Conservation (phyloP, 2,329 filamentous ascomycete species). For the Penicillium sp. region DNA sequence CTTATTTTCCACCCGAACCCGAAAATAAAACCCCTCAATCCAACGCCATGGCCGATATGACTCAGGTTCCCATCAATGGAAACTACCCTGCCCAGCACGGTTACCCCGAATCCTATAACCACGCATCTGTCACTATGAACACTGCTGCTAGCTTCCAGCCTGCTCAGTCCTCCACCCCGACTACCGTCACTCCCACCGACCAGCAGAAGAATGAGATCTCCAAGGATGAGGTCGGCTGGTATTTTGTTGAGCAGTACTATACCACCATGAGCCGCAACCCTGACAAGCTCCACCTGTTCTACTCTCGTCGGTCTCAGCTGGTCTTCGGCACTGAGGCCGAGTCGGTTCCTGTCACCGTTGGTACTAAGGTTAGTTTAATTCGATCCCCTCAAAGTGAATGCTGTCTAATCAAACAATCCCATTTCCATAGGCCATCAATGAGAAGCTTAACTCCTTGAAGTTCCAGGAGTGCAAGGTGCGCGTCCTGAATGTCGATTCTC, state of each 20-base stretch:
- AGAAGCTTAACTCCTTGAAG: slow-evolving; percentile 87
- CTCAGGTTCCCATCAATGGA: slow-evolving; percentile 43
- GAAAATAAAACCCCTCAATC: slow-evolving; percentile 12
- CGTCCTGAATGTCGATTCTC: slow-evolving; percentile 95
- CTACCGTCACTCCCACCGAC: slow-evolving; percentile 38
- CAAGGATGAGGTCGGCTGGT: slow-evolving; percentile 98
- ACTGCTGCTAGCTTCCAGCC: slow-evolving; percentile 40
- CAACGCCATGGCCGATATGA: slow-evolving; percentile 41
- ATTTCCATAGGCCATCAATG: slow-evolving; percentile 72
- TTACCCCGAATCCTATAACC: slow-evolving; percentile 40
- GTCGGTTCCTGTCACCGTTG: slow-evolving; percentile 79
- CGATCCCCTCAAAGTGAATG: neutral
- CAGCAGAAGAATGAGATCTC: slow-evolving; percentile 48
- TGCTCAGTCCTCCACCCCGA: slow-evolving; percentile 40
- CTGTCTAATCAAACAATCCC: slow-evolving; percentile 16
- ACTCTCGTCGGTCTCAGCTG: slow-evolving; percentile 92
- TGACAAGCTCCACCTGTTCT: slow-evolving; percentile 93
- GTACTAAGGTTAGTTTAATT: slow-evolving; percentile 68
- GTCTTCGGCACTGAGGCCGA: slow-evolving; percentile 90
- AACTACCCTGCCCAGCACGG: slow-evolving; percentile 41
- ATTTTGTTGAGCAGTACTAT: slow-evolving; percentile 99
- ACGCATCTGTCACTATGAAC: slow-evolving; percentile 34
- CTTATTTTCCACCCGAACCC: slow-evolving; percentile 12
- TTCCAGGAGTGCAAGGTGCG: slow-evolving; percentile 98
- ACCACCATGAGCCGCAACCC: slow-evolving; percentile 92